Conservation (phyloP, 2,329 filamentous ascomycete genomes). For the Ascocoryne sarcoides region DNA sequence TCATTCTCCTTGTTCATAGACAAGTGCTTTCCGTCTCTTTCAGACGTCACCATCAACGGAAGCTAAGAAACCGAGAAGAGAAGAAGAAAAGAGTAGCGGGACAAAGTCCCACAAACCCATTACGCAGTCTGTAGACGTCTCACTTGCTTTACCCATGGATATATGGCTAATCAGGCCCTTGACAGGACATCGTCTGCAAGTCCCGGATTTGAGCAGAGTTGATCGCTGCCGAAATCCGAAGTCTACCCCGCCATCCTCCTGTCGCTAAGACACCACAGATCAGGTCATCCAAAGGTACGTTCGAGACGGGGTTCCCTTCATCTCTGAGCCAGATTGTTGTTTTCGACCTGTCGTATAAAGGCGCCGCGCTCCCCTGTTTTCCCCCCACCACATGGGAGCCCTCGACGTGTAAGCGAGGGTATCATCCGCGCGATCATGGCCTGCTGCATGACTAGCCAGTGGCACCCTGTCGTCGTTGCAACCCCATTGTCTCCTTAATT, state of each 20-base stretch:
- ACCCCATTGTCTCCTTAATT: slow-evolving; percentile 18
- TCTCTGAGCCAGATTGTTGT: slow-evolving; percentile 2
- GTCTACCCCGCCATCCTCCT: background rate
- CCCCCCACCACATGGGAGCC: slow-evolving; percentile 7
- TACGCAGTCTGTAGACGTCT: too few relatives aligned
- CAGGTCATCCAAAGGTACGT: slow-evolving; percentile 11
- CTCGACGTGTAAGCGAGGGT: slow-evolving; percentile 17
- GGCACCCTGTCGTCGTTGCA: slow-evolving; percentile 13
- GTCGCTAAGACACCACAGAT: slow-evolving; percentile 2
- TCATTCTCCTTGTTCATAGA: too few relatives aligned
- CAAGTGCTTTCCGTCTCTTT: background rate
- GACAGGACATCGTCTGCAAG: slow-evolving; percentile 6
- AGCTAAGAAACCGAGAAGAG: too few relatives aligned
- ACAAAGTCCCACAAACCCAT: too few relatives aligned
- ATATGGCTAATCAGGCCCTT: slow-evolving; percentile 5
- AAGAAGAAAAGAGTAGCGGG: too few relatives aligned
- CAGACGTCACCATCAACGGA: background rate
- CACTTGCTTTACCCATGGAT: too few relatives aligned
- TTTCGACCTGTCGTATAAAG: slow-evolving; percentile 6
- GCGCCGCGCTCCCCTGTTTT: slow-evolving; percentile 13
- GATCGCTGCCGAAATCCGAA: background rate
- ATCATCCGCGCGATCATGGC: slow-evolving; percentile 17
- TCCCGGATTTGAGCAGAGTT: too few relatives aligned
- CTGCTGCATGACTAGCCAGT: slow-evolving; percentile 21
- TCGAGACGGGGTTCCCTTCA: slow-evolving; percentile 5